These are phyloP conservation scores for Lactarius hengduanensis DNA, from an alignment of 768 basidiomycete species.

Conservation along the genomic window DNA sequence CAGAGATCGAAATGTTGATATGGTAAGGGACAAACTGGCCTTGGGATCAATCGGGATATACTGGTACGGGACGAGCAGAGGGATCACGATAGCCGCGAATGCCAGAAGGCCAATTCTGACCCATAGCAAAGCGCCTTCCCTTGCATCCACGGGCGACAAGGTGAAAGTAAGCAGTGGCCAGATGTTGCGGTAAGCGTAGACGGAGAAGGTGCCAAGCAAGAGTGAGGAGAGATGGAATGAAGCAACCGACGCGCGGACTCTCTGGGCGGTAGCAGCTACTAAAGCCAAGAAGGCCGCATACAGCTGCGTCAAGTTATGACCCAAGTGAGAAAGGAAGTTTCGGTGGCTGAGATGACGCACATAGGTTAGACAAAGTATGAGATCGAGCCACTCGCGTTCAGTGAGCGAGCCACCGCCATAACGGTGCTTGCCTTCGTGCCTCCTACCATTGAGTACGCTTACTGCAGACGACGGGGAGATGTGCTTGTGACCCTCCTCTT, in stretches of 20 bases:
- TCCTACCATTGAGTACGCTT: constrained; percentile 27
- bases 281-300: constrained; percentile 30
- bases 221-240: constrained; percentile 51
- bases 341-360: constrained; percentile 30
- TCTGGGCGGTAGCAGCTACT: constrained; percentile 23
- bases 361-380: constrained; percentile 35
- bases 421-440: constrained; percentile 30
- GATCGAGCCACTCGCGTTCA: constrained; percentile 25
- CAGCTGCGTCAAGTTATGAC: constrained; percentile 15
- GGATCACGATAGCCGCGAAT: constrained; percentile 48
- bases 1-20: background rate
- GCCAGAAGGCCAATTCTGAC: constrained; percentile 47
- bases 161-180: constrained; percentile 58
- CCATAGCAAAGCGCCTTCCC: constrained; percentile 54
- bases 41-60: constrained; percentile 59
- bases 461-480: background rate
- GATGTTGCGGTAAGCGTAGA: constrained; percentile 57
- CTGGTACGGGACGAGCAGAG: constrained; percentile 52
- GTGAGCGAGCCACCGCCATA: background rate
- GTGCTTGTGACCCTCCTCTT: constrained; percentile 33
- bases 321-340: background rate
- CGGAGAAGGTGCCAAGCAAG: constrained; percentile 45
- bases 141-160: constrained; percentile 46
- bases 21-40: constrained; percentile 33
- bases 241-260: constrained; percentile 20